These are phyloP conservation scores for Arthrobotrys sinensis DNA, from an alignment of 2,329 filamentous ascomycete species.

Conservation along the genomic window DNA sequence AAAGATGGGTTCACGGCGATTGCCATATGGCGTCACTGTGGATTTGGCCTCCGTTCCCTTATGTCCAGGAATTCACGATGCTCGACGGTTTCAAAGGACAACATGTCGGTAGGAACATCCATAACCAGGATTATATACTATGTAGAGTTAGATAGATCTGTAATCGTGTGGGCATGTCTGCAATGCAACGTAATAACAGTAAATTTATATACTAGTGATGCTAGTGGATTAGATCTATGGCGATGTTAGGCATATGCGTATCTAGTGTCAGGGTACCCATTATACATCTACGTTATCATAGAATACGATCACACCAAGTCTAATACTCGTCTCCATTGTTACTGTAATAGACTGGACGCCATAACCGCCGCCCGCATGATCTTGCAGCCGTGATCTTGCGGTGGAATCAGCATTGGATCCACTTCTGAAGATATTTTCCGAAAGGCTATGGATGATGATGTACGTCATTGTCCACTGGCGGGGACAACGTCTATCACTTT, in stretches of 20 bases:
- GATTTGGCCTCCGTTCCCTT: constrained; percentile 56
- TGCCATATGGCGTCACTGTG: constrained; percentile 10
- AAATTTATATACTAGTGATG: background rate
- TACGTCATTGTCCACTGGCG: background rate
- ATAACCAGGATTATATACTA: background rate
- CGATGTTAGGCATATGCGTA: too few species aligned
- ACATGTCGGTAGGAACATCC: constrained; percentile 60
- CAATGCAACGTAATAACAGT: background rate
- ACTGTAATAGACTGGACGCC: background rate
- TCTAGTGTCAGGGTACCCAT: too few species aligned
- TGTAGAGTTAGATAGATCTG: background rate
- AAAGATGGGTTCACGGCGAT: constrained; percentile 34
- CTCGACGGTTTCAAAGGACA: constrained; percentile 57
- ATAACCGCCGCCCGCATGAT: background rate
- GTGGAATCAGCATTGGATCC: background rate
- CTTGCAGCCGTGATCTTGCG: background rate
- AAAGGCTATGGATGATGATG: background rate
- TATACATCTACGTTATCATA: too few species aligned
- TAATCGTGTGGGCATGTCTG: background rate
- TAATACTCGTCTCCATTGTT: background rate
- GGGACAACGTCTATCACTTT: background rate
- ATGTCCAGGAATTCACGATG: constrained; percentile 57
- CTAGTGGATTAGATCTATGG: background rate
- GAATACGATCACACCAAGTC: too few species aligned
- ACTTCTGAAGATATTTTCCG: background rate